Evolutionary conservation across 805 yeast genomes (phyloP), one percentile per base, ranked within the genome.

Genomic region (Teunomyces gatunensis): DNA sequence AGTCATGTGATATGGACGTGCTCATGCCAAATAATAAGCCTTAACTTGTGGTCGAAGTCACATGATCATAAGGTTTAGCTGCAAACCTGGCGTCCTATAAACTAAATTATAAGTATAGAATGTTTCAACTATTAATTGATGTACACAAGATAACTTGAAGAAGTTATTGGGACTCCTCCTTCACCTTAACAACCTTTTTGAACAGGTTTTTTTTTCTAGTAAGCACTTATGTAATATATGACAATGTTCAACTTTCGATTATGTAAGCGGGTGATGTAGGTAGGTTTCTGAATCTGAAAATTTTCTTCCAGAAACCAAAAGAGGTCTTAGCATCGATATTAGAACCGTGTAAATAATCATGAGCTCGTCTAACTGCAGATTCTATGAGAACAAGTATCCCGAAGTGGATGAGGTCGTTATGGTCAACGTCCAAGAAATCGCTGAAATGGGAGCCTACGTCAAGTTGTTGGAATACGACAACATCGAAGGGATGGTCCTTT

Each of bases 381-480:
- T 87, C 74, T 94, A 94, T 69, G 99, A 92, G 73, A 94, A 91
- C 82, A 92, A 91, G 72, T 94, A 84, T 77, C 99, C 99, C 51
- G 99, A 94, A 73, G 96, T 94, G 63, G 99, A 94, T 59, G 99
- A 94, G 69, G 96, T 94, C 58, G 98, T 94, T 55, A 92, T 94
- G 96, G 99, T 94, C 65, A 94, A 94, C 71, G 99, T 94, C 58
- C 96, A 88, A 70, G 95, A 88, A 68, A 94, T 94, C 60, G 99
- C 98, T 57, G 99, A 94, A 71, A 94, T 94, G 99, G 99, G 99
- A 50, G 99, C 99, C 11, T 94, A 94, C 69, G 96, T 94, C 55
- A 92, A 90, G 70, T 79, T 94, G 55, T 79, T 94, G 55, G 99
- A 94, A 73, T 94, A 94, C 66, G 98, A 94, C 73, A 94, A 92